Percentiles rank a stretch among this genome's conserved stretches.
Conservation (phyloP, 1,284 basidiomycete species). For the Moesziomyces sp. region DNA sequence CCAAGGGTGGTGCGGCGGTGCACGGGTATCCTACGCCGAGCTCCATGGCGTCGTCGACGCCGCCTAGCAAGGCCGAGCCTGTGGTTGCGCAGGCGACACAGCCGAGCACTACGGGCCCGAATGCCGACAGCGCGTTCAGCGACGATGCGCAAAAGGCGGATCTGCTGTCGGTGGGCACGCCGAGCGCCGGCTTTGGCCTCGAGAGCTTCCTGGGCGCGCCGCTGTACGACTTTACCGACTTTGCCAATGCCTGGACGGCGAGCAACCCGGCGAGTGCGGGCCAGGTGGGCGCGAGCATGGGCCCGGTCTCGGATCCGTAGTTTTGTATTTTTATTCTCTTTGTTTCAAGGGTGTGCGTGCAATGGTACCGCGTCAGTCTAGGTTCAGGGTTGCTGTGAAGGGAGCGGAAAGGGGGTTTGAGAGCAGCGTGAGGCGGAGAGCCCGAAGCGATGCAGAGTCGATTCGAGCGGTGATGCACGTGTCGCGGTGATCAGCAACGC, state of each 20-base stretch:
- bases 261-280: constrained; percentile 11
- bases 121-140: too few relatives aligned
- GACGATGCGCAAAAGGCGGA: constrained; percentile 4
- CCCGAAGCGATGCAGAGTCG: too few relatives aligned
- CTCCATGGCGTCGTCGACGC: constrained; percentile 18
- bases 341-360: too few relatives aligned
- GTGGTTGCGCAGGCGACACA: too few relatives aligned
- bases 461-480: too few relatives aligned
- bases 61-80: not conserved
- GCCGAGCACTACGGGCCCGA: too few relatives aligned
- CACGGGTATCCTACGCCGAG: constrained; percentile 29
- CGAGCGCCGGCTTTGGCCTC: constrained; percentile 48
- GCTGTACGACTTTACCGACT: constrained; percentile 50
- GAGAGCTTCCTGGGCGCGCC: constrained; percentile 39
- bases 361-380: too few relatives aligned
- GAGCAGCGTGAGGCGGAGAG: too few relatives aligned
- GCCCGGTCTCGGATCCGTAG: constrained; percentile 36
- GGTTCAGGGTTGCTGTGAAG: too few relatives aligned
- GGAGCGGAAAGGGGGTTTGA: too few relatives aligned
- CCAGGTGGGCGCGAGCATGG: constrained; percentile 15
- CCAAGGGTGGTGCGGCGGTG: not conserved
- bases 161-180: constrained; percentile 38
- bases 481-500: too few relatives aligned
- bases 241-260: constrained; percentile 45
- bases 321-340: not conserved